A percentile compares a stretch with the other conserved stretches of the same genome.
Conservation (phyloP, 176 grass and related monocot genomes). For the Miscanthus lutarioriparius region DNA sequence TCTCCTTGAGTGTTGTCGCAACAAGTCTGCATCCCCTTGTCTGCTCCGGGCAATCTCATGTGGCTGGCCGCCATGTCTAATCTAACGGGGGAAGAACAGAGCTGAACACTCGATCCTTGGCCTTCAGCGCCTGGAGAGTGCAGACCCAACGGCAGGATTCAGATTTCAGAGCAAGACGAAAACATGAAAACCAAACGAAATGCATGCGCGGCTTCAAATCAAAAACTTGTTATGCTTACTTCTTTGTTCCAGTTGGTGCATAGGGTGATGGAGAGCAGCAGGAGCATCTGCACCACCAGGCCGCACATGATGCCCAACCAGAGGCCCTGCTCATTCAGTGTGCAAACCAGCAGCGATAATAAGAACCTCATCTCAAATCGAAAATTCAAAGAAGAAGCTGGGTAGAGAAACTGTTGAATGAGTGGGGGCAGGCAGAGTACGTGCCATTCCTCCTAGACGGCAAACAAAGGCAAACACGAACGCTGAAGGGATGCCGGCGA, state of each 20-base stretch:
- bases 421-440: not conserved
- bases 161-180: not conserved
- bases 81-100: not conserved
- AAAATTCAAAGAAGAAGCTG: too few relatives aligned
- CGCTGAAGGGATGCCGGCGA: not conserved
- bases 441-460: constrained; percentile 8
- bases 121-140: not conserved
- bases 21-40: not conserved
- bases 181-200: not conserved
- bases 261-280: not conserved
- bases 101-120: not conserved
- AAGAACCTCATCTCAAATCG: not conserved
- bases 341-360: not conserved
- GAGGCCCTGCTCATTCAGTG: not conserved
- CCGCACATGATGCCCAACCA: not conserved
- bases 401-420: too few relatives aligned
- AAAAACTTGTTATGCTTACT: not conserved
- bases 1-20: too few relatives aligned
- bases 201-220: too few relatives aligned
- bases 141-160: not conserved
- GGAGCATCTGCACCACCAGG: not conserved
- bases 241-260: constrained; percentile 7
- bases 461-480: not conserved
- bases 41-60: not conserved
- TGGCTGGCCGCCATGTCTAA: not conserved